phyloP scores from a whole-genome alignment of 441 rosid species.

The Arabidopsis hybrid region DNA sequence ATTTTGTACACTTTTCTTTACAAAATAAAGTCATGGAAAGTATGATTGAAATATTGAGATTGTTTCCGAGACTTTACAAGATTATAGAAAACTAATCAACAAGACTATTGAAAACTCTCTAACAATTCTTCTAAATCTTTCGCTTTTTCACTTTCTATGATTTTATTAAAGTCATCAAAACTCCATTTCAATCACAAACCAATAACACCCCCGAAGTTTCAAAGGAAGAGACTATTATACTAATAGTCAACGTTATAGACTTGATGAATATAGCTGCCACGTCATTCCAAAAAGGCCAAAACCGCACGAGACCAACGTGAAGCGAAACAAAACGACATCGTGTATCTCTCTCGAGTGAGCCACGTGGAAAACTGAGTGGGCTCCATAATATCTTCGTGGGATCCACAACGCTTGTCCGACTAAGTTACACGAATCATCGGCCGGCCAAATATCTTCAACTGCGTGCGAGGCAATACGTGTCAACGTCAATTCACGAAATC shows the following conservation, averaged over 20 bases:
- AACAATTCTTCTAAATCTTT: too few species aligned
- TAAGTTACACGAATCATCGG: slow-evolving; percentile 7
- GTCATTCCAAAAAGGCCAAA: not conserved
- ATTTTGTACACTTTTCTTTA: too few species aligned
- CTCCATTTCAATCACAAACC: too few species aligned
- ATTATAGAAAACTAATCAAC: too few species aligned
- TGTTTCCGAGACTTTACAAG: too few species aligned
- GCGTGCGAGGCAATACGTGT: slow-evolving; percentile 36
- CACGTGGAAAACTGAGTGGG: not conserved
- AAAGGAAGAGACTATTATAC: too few species aligned
- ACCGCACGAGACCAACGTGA: not conserved
- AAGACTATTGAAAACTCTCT: too few species aligned
- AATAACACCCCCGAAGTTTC: too few species aligned
- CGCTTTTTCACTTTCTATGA: too few species aligned
- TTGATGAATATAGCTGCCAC: not conserved
- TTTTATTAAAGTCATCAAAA: too few species aligned
- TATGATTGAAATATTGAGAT: too few species aligned
- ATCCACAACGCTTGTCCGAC: slow-evolving; percentile 10
- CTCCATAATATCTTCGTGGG: slow-evolving; percentile 5
- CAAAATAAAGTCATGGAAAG: too few species aligned
- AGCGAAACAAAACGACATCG: not conserved
- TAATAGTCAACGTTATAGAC: not conserved
- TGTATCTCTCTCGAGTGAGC: not conserved
- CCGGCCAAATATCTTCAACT: slow-evolving; percentile 38
- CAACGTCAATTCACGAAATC: slow-evolving; percentile 13